Conservation (phyloP, 371 early-diverging fungal species). For the Mucor velutinosus region DNA sequence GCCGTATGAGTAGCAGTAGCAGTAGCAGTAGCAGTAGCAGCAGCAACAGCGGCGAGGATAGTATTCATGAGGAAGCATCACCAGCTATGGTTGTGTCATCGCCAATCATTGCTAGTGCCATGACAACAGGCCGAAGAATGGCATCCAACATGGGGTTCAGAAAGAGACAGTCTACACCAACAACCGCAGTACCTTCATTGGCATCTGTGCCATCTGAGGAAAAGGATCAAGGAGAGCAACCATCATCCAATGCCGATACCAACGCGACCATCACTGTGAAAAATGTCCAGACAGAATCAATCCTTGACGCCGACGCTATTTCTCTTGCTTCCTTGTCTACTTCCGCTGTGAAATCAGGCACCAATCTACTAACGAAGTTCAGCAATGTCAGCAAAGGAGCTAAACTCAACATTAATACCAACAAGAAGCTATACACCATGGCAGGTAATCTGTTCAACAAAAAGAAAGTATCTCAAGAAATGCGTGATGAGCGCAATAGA, state of each 20-base stretch:
- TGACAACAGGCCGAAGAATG: neutral
- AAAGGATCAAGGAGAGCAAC: neutral
- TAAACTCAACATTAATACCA: neutral
- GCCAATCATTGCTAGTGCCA: neutral
- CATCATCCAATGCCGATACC: neutral
- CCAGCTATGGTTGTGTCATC: neutral
- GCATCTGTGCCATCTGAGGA: neutral
- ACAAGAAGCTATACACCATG: slow-evolving; percentile 22
- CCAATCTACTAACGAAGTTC: neutral
- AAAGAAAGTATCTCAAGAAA: slow-evolving; percentile 17
- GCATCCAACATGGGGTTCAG: slow-evolving; percentile 7
- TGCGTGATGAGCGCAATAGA: slow-evolving; percentile 20
- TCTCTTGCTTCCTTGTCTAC: neutral
- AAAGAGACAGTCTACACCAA: neutral
- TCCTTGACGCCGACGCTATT: neutral
- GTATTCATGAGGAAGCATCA: neutral
- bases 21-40: neutral
- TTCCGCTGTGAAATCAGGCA: neutral
- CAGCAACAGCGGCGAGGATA: neutral
- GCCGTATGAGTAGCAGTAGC: neutral
- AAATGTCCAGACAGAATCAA: neutral
- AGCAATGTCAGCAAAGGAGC: neutral
- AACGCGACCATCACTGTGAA: neutral
- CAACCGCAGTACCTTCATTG: neutral
- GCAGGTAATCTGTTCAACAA: slow-evolving; percentile 24